Percentiles rank a stretch among this genome's conserved stretches.
Evolutionary conservation across 371 early-diverging fungal species (phyloP).

Genomic region (Amoeboaphelidium occidentale): DNA sequence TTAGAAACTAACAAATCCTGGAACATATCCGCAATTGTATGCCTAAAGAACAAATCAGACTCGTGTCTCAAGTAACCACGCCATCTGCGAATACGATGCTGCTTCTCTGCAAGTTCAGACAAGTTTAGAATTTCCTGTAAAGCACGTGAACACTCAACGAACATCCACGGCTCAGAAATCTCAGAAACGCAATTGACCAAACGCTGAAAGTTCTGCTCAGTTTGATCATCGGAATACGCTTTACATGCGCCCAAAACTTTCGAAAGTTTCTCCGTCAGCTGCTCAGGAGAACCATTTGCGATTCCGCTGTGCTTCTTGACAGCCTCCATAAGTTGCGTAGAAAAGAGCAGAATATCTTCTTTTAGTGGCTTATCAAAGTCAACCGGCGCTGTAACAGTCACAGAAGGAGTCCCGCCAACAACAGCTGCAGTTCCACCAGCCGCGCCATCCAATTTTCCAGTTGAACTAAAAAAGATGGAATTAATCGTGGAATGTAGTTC

Average conservation of each 20-base stretch:
- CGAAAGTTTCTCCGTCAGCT: conserved; percentile 2
- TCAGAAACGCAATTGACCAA: conserved; percentile 2
- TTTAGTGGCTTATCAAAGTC: neutral
- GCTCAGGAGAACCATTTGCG: conserved; percentile 3
- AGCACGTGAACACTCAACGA: conserved; percentile 6
- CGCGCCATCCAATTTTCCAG: too few species aligned
- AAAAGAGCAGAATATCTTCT: conserved; percentile 6
- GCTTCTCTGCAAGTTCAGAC: conserved; percentile 10
- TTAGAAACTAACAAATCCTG: conserved; percentile 2
- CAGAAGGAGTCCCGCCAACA: too few species aligned
- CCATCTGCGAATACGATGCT: conserved; percentile 10
- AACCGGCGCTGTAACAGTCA: too few species aligned
- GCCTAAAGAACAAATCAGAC: conserved; percentile 6
- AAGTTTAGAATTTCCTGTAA: conserved; percentile 9
- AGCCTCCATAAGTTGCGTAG: conserved; percentile 3
- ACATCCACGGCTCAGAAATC: neutral
- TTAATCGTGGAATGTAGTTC: too few species aligned
- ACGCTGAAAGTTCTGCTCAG: conserved; percentile 4
- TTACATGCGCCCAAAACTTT: conserved; percentile 3
- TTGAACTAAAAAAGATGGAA: too few species aligned
- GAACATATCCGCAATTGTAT: conserved; percentile 9
- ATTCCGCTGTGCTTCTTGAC: conserved; percentile 5
- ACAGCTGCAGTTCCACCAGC: too few species aligned
- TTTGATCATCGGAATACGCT: conserved; percentile 1
- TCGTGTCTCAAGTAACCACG: conserved; percentile 10